phyloP scores from a whole-genome alignment of 2,329 filamentous ascomycete species.

The Amylocarpus encephaloides region DNA sequence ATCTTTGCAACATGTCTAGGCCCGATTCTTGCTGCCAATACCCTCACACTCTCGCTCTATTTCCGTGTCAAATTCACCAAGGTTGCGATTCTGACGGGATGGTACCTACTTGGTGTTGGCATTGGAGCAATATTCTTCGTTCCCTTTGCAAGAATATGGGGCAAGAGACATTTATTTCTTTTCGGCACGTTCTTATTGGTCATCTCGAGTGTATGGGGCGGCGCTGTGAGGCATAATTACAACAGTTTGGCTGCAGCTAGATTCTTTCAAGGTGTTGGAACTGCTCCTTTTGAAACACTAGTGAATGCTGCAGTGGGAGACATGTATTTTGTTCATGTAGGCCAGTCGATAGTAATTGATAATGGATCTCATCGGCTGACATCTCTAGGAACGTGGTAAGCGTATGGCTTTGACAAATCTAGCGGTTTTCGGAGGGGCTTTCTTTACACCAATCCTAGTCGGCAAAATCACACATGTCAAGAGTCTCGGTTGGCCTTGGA shows the following conservation, averaged over 20 bases:
- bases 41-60: slow-evolving; percentile 65
- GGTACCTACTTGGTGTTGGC: slow-evolving; percentile 78
- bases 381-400: slow-evolving; percentile 59
- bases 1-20: slow-evolving; percentile 81
- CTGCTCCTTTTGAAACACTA: slow-evolving; percentile 83
- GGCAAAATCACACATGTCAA: slow-evolving; percentile 66
- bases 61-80: slow-evolving; percentile 64
- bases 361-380: not conserved
- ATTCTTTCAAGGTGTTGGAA: slow-evolving; percentile 77
- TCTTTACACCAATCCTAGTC: slow-evolving; percentile 81
- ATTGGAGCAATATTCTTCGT: slow-evolving; percentile 80
- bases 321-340: slow-evolving; percentile 79
- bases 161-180: slow-evolving; percentile 83
- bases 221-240: slow-evolving; percentile 56
- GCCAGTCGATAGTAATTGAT: slow-evolving; percentile 26
- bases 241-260: slow-evolving; percentile 68
- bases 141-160: slow-evolving; percentile 82
- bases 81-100: slow-evolving; percentile 78
- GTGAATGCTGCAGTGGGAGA: slow-evolving; percentile 88
- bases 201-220: slow-evolving; percentile 69
- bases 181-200: slow-evolving; percentile 70
- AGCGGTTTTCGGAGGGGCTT: slow-evolving; percentile 63
- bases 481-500: slow-evolving; percentile 75
- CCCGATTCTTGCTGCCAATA: slow-evolving; percentile 83
- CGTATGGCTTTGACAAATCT: slow-evolving; percentile 79